Evolutionary conservation across 352 stramenopile genomes (phyloP).

Genomic region (Phytophthora palmivora): DNA sequence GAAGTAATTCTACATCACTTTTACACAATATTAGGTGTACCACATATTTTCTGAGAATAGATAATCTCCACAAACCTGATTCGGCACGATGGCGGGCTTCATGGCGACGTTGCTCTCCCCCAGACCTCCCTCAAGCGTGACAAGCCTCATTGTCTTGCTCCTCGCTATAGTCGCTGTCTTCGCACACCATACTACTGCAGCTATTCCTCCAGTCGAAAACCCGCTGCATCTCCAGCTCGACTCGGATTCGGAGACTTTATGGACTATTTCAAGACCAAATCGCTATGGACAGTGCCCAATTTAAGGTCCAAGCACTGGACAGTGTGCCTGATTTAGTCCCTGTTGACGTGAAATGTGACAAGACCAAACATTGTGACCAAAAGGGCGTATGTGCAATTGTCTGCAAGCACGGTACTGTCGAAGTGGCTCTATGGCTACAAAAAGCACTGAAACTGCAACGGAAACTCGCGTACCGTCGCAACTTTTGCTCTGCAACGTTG

Average conservation of each 20-base stretch:
- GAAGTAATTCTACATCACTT: no score
- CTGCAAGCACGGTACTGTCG: conserved; percentile 62
- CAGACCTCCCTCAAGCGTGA: not conserved
- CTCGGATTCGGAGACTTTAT: conserved; percentile 16
- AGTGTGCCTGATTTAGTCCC: conserved; percentile 74
- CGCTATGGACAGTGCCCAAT: conserved; percentile 33
- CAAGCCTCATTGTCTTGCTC: not conserved
- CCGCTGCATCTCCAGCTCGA: conserved; percentile 16
- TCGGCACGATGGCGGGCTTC: conserved; percentile 15
- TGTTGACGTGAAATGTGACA: conserved; percentile 58
- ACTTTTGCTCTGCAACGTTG: conserved; percentile 77
- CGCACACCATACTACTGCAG: not conserved
- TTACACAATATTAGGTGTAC: no score
- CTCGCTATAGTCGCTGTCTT: conserved; percentile 1
- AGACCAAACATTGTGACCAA: conserved; percentile 59
- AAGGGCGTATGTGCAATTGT: conserved; percentile 71
- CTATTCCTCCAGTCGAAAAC: conserved; percentile 1
- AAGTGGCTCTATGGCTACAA: conserved; percentile 64
- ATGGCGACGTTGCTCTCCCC: not conserved
- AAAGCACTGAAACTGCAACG: conserved; percentile 71
- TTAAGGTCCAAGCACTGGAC: conserved; percentile 44
- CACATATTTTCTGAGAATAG: no score
- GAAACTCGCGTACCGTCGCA: conserved; percentile 70
- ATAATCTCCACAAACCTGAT: no score
- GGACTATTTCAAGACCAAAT: conserved; percentile 35